Conservation (phyloP, 805 yeast genomes). For the Cyberlindnera mycetangii region DNA sequence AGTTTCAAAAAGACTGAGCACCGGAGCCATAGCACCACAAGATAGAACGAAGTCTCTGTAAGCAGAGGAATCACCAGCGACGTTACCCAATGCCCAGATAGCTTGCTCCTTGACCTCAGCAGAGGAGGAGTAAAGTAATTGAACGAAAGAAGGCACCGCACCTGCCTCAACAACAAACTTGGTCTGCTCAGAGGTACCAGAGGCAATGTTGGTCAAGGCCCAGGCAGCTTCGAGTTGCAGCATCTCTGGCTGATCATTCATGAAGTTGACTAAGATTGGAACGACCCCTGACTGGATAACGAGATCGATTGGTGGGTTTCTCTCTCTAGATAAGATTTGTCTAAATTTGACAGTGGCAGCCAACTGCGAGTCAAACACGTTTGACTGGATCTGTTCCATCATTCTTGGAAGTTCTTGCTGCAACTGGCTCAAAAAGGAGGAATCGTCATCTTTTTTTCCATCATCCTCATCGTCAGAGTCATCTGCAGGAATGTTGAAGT, state of each 20-base stretch:
- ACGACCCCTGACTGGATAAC: conserved; percentile 94
- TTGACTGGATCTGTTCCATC: conserved; percentile 76
- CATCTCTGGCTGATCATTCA: conserved; percentile 78
- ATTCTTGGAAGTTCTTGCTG: conserved; percentile 76
- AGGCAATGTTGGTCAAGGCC: conserved; percentile 98
- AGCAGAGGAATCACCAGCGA: conserved; percentile 93
- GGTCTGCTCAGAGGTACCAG: conserved; percentile 89
- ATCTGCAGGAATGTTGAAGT: conserved; percentile 51
- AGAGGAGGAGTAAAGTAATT: conserved; percentile 74
- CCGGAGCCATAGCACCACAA: conserved; percentile 87
- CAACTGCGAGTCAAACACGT: conserved; percentile 75
- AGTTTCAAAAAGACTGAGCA: conserved; percentile 71
- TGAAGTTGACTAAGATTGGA: conserved; percentile 83
- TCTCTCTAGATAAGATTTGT: conserved; percentile 89
- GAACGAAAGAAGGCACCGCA: conserved; percentile 90
- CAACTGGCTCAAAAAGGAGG: conserved; percentile 44
- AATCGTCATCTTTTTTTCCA: conserved; percentile 32
- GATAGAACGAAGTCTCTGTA: conserved; percentile 87
- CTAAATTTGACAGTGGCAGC: conserved; percentile 91
- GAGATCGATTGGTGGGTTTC: conserved; percentile 92
- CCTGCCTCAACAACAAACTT: conserved; percentile 87
- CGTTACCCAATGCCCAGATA: conserved; percentile 98
- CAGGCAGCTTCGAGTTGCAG: conserved; percentile 97
- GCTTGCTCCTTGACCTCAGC: conserved; percentile 97
- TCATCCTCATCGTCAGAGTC: conserved; percentile 49